Base-by-base conservation (phyloP, 768 basidiomycete species). In the Russula sp. region DNA sequence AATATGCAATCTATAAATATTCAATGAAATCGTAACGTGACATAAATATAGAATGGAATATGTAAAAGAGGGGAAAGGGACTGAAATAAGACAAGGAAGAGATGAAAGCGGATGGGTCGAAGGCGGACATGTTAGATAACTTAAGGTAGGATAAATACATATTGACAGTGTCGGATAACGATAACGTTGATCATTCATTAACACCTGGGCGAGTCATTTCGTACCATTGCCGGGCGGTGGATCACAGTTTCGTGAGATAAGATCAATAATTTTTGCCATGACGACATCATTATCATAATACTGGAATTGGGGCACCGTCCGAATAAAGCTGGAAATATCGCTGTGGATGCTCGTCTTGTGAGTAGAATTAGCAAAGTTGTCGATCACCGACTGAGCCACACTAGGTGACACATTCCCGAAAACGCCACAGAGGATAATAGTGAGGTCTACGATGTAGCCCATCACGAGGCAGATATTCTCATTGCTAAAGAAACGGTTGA, bases 361-460 rank as follows among this genome's bases (percentile, higher is more conserved):
- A 6, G 11, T 28, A 10, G 58, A 55, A 24, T 7, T 7, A 4
- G 18, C 30, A 16, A 53, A 16, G 0, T 22, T n/a, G 3, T 22
- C 18, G 10, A 34, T 16, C 14, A 26, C 14, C 4, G 16, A 49
- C 30, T 26, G 52, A 32, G 42, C 36, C 9, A 14, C 16, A 20
- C 1, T 8, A n/a, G 52, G 28, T 11, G 53, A 55, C 28, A 55
- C 28, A 20, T 40, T 28, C n/a, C n/a, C 30, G 34, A 34, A 64
- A 20, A 64, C 5, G 36, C 22, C 11, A 4, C 26, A 14, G 11
- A 60, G n/a, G 24, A 64, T 40, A 8, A 55, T 13, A 1, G 52
- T 64, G 18, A 64, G 53, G 48, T 53, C 26, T 30, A 63, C 57
- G 13, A 63, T 59, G 50, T 63, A 63, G 42, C 57, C 57, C 57